Evolutionary conservation across 148 eudicot genomes (phyloP).

Genomic region (Chenopodium album): DNA sequence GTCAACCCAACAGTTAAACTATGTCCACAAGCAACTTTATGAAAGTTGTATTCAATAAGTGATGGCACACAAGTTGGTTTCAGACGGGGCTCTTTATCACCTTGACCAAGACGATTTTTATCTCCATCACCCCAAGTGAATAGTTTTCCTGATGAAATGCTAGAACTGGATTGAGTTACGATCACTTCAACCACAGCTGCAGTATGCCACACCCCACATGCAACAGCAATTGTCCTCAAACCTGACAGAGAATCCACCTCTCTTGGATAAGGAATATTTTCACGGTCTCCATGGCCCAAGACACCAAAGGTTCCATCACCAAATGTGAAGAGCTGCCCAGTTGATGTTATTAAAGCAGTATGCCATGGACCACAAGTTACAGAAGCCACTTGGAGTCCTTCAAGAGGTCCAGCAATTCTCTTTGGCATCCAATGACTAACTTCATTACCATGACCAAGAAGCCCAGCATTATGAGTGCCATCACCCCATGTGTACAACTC

Average conservation of each 20-base stretch:
- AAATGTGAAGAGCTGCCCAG: slow-evolving; percentile 88
- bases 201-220: slow-evolving; percentile 99
- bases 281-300: slow-evolving; percentile 89
- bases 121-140: slow-evolving; percentile 99
- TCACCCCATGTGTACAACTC: slow-evolving; percentile 98
- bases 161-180: slow-evolving; percentile 68
- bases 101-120: slow-evolving; percentile 94
- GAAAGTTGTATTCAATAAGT: slow-evolving; percentile 79
- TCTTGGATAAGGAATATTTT: slow-evolving; percentile 61
- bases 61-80: slow-evolving; percentile 90
- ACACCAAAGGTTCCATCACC: slow-evolving; percentile 99
- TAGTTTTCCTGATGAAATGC: slow-evolving; percentile 72
- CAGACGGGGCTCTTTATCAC: slow-evolving; percentile 87
- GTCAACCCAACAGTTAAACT: slow-evolving; percentile 88
- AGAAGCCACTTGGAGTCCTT: slow-evolving; percentile 77
- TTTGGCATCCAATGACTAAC: slow-evolving; percentile 95
- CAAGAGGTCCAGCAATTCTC: slow-evolving; percentile 80
- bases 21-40: slow-evolving; percentile 92
- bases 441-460: slow-evolving; percentile 83
- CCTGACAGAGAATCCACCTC: slow-evolving; percentile 91
- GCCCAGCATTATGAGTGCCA: slow-evolving; percentile 86
- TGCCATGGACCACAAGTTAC: slow-evolving; percentile 98
- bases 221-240: slow-evolving; percentile 78
- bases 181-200: slow-evolving; percentile 96
- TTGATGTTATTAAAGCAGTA: slow-evolving; percentile 76